phyloP scores from a whole-genome alignment of 2,329 filamentous ascomycete genomes.

The Zymoseptoria crescenta region DNA sequence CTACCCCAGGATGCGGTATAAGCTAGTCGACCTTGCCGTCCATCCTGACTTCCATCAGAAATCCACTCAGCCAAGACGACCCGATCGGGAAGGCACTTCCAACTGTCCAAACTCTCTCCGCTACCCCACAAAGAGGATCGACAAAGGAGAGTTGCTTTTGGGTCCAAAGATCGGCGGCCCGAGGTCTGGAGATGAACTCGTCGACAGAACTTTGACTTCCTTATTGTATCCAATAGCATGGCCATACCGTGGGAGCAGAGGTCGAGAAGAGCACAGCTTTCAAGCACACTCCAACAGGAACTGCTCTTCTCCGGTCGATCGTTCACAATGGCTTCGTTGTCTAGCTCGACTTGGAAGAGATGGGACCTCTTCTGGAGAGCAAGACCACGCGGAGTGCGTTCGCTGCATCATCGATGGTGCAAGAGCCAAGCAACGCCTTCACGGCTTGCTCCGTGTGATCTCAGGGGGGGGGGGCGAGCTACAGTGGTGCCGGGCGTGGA shows the following conservation, averaged over 20 bases:
- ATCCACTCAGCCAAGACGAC: not conserved
- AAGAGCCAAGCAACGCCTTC: not conserved
- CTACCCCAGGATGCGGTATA: no score
- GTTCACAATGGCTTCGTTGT: not conserved
- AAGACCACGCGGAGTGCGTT: not conserved
- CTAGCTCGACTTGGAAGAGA: not conserved
- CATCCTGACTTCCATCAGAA: not conserved
- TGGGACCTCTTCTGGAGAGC: no score
- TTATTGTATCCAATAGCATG: not conserved
- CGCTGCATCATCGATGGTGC: not conserved
- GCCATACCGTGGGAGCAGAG: not conserved
- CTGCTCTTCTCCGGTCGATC: not conserved
- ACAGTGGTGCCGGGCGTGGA: no score
- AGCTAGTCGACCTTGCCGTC: not conserved
- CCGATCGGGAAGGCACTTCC: not conserved
- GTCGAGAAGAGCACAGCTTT: not conserved
- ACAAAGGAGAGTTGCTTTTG: not conserved
- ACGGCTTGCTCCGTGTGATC: not conserved
- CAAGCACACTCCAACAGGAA: not conserved
- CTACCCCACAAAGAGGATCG: not conserved
- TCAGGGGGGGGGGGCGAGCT: no score
- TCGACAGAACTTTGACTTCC: not conserved
- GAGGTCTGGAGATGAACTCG: not conserved
- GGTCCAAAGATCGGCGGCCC: not conserved
- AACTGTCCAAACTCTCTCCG: not conserved